A percentile compares a stretch with the other conserved stretches of the same genome.
Evolutionary conservation across 352 stramenopile species (phyloP).

Genomic region (Phytopythium aichiense): DNA sequence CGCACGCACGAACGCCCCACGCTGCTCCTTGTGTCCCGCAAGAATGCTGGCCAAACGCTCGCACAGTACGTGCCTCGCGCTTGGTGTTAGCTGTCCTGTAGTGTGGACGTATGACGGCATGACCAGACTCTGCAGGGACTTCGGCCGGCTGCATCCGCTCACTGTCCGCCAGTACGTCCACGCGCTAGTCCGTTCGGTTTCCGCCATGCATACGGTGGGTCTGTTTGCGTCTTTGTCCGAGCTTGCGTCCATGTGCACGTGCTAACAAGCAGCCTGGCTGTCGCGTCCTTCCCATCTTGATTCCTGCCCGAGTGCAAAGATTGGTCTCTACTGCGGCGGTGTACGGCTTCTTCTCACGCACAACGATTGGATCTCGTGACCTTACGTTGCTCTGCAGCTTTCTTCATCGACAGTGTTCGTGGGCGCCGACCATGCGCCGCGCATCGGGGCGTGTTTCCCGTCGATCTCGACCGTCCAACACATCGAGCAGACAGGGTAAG

Average conservation of each 20-base stretch:
- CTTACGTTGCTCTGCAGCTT: constrained; percentile 18
- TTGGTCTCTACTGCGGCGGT: background rate
- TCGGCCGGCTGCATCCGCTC: constrained; percentile 33
- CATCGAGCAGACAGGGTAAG: constrained; percentile 12
- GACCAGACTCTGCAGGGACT: constrained; percentile 24
- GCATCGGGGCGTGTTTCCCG: constrained; percentile 43
- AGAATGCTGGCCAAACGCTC: background rate
- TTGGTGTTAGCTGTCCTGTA: background rate
- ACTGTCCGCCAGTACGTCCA: constrained; percentile 28
- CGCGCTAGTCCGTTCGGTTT: constrained; percentile 21
- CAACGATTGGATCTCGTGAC: background rate
- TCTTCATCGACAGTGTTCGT: constrained; percentile 42
- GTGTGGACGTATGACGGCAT: background rate
- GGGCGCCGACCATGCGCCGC: constrained; percentile 20
- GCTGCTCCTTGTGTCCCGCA: constrained; percentile 1
- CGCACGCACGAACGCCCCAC: background rate
- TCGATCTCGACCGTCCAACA: constrained; percentile 14
- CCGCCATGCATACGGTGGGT: constrained; percentile 30
- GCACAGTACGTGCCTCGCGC: background rate
- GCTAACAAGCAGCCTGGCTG: background rate
- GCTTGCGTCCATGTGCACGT: background rate
- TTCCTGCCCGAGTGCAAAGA: background rate
- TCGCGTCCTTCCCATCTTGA: background rate
- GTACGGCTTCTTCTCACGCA: background rate
- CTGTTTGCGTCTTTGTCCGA: background rate